Conservation (phyloP, 495 filamentous ascomycete genomes). For the Penicillium paxilli region DNA sequence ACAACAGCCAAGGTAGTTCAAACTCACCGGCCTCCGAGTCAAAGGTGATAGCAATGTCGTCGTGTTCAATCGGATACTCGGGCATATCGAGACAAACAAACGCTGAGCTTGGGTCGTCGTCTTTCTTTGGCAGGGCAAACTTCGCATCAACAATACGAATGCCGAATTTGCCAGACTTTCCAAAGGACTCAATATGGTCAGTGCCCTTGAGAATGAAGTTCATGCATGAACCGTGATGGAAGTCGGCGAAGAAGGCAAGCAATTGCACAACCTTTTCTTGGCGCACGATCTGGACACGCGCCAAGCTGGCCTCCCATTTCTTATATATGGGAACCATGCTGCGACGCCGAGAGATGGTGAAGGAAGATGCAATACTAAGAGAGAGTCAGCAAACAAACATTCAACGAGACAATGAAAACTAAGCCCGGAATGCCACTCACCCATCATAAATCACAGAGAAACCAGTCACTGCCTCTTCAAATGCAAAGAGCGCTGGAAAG, state of each 20-base stretch:
- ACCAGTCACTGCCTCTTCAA: constrained; percentile 75
- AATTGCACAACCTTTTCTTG: constrained; percentile 72
- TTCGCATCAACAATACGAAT: constrained; percentile 84
- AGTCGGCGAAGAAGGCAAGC: constrained; percentile 77
- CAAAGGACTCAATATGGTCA: constrained; percentile 73
- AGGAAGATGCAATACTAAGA: constrained; percentile 60
- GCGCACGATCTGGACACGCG: constrained; percentile 75
- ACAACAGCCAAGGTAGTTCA: not conserved
- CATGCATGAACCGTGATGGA: constrained; percentile 81
- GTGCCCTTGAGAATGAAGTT: constrained; percentile 79
- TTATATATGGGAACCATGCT: constrained; percentile 90
- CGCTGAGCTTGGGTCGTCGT: constrained; percentile 56
- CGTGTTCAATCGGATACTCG: constrained; percentile 86
- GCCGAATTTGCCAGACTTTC: constrained; percentile 63
- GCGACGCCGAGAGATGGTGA: constrained; percentile 79
- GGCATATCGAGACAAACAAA: constrained; percentile 84
- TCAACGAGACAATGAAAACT: too few species aligned
- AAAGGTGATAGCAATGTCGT: constrained; percentile 84
- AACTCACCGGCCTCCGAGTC: constrained; percentile 74
- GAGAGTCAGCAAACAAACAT: not conserved
- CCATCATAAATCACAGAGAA: constrained; percentile 74
- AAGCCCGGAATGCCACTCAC: constrained; percentile 29
- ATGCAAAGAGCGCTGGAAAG: constrained; percentile 68
- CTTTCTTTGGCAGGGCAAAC: constrained; percentile 72
- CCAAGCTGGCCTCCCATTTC: constrained; percentile 76